phyloP scores from a whole-genome alignment of 73 alveolate genomes.

The Paramecium tetraurelia region DNA sequence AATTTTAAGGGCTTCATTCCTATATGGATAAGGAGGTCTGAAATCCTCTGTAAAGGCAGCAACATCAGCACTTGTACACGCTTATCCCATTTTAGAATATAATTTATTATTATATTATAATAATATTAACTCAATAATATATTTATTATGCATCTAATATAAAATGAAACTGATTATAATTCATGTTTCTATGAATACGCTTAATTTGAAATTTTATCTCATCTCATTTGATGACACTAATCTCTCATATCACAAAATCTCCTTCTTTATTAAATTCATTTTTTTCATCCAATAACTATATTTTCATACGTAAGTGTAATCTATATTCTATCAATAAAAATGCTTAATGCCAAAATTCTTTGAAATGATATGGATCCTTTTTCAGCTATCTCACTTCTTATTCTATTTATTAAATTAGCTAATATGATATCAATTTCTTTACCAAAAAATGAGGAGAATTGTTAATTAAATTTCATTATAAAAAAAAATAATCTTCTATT shows the following conservation, averaged over 20 bases:
- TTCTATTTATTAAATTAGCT: too few relatives aligned
- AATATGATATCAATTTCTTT: background rate
- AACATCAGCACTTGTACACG: background rate
- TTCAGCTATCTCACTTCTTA: background rate
- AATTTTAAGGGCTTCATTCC: background rate
- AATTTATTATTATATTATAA: background rate
- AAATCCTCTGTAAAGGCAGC: background rate
- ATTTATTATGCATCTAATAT: background rate
- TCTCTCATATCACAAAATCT: slow-evolving; percentile 57
- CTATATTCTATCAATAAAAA: too few relatives aligned
- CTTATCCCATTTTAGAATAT: background rate
- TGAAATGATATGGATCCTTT: background rate
- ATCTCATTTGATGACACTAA: background rate
- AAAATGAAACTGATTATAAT: background rate
- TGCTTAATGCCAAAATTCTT: too few relatives aligned
- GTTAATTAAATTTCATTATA: background rate
- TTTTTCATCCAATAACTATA: too few relatives aligned
- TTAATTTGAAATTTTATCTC: background rate
- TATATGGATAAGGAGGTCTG: slow-evolving; percentile 20
- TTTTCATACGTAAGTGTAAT: too few relatives aligned
- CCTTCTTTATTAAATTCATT: too few relatives aligned
- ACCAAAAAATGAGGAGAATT: background rate
- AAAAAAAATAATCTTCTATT: background rate
- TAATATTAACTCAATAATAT: background rate
- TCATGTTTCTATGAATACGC: background rate